These are phyloP conservation scores for Pseudozyma hubeiensis DNA, from an alignment of 1,284 basidiomycete species.

Conservation along the genomic window DNA sequence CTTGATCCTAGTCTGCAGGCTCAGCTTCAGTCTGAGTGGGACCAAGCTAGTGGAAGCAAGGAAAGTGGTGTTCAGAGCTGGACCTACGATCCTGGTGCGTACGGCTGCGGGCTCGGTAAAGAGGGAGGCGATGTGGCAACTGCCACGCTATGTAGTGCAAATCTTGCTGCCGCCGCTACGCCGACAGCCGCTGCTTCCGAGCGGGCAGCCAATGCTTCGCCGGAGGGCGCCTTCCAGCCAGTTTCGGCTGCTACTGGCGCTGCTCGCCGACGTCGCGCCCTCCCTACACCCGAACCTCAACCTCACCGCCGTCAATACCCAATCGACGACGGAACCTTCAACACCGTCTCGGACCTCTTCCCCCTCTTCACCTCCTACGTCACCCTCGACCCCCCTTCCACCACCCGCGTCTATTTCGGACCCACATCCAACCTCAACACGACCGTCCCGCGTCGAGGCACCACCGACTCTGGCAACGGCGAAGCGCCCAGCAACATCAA, in stretches of 20 bases:
- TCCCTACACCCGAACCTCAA: constrained; percentile 18
- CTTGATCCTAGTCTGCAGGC: constrained; percentile 11
- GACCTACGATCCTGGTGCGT: constrained; percentile 43
- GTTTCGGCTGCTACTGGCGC: constrained; percentile 5
- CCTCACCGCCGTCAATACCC: constrained; percentile 19
- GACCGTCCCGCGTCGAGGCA: constrained; percentile 17
- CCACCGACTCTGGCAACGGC: constrained; percentile 40
- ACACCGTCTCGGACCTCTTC: constrained; percentile 27
- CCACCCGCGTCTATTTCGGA: constrained; percentile 38
- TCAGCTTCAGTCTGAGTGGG: constrained; percentile 7
- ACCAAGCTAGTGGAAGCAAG: not conserved
- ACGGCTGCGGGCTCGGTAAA: constrained; percentile 27
- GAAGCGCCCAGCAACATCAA: constrained; percentile 47
- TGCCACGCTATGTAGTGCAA: constrained; percentile 31
- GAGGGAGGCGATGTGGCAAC: constrained; percentile 9
- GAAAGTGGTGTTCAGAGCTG: constrained; percentile 17
- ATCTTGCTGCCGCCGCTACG: constrained; percentile 9
- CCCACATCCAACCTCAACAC: constrained; percentile 43
- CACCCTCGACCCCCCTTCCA: constrained; percentile 18
- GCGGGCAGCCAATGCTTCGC: not conserved
- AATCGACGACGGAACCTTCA: not conserved
- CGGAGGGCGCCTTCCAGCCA: constrained; percentile 6
- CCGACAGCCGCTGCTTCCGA: constrained; percentile 1
- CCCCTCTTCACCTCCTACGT: constrained; percentile 45
- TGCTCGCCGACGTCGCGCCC: constrained; percentile 4